A percentile compares a stretch with the other conserved stretches of the same genome.
Evolutionary conservation across 106 monocot genomes (phyloP).

Genomic region (Dendrobium officinale): DNA sequence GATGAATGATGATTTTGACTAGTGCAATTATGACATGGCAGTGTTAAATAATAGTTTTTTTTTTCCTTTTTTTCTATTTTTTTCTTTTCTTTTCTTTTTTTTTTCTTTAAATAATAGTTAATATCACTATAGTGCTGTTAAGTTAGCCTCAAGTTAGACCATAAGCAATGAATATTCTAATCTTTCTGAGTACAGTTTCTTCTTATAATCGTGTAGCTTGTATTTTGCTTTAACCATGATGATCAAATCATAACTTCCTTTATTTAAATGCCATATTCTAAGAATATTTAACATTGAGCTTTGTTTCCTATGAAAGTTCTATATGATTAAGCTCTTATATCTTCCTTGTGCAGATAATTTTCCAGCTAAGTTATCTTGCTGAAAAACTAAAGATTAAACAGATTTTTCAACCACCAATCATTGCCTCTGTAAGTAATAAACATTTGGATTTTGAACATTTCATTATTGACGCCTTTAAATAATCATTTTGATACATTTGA

Average conservation of each 20-base stretch:
- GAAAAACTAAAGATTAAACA: slow-evolving; percentile 75
- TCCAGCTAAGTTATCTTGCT: slow-evolving; percentile 27
- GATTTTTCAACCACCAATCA: slow-evolving; percentile 81
- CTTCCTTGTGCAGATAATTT: slow-evolving; percentile 38
- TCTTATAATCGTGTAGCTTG: neutral
- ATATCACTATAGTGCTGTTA: neutral
- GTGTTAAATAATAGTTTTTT: too few relatives aligned
- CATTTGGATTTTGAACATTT: neutral
- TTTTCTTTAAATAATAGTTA: neutral
- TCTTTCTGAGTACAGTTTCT: neutral
- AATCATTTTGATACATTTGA: neutral
- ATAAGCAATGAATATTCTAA: neutral
- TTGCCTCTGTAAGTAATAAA: slow-evolving; percentile 73
- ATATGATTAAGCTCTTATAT: neutral
- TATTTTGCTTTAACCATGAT: neutral
- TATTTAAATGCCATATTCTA: neutral
- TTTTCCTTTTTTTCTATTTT: too few relatives aligned
- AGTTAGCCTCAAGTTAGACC: neutral
- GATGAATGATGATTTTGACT: neutral
- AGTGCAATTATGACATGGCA: too few relatives aligned
- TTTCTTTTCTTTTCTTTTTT: too few relatives aligned
- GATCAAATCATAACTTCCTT: neutral
- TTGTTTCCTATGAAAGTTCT: neutral
- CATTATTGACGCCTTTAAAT: neutral
- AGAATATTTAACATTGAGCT: neutral